Evolutionary conservation across 2,329 filamentous ascomycete genomes (phyloP).

Genomic region (Botrytis paeoniae): DNA sequence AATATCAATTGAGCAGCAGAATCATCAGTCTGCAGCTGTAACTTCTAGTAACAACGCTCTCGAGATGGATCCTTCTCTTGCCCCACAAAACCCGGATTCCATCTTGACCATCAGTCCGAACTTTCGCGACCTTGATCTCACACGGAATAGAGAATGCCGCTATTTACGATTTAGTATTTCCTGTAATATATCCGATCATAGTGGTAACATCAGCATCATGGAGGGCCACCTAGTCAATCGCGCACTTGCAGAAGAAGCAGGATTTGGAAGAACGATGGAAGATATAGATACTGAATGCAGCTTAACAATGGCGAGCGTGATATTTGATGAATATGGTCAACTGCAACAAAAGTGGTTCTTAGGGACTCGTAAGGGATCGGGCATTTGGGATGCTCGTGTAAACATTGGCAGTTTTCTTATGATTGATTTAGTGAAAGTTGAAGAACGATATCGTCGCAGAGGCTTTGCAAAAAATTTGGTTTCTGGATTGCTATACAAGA

Average conservation of each 20-base stretch:
- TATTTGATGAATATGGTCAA: neutral
- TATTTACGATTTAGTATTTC: neutral
- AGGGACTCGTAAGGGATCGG: neutral
- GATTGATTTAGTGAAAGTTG: neutral
- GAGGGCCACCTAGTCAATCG: neutral
- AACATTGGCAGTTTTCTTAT: neutral
- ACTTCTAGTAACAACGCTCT: neutral
- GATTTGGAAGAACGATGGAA: neutral
- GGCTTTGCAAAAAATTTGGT: neutral
- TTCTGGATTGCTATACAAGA: neutral
- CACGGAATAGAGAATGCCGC: neutral
- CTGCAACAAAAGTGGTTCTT: neutral
- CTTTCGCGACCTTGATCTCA: neutral
- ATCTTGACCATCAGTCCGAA: neutral
- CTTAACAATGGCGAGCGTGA: neutral
- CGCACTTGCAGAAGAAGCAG: neutral
- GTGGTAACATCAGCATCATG: neutral
- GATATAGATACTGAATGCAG: neutral
- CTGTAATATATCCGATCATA: neutral
- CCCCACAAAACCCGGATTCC: too few species aligned
- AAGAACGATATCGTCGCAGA: neutral
- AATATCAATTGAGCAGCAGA: neutral
- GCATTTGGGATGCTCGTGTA: slow-evolving; percentile 1
- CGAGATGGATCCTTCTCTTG: neutral
- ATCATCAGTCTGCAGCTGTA: neutral